These are phyloP conservation scores for Magnusiomyces ingens DNA, from an alignment of 1,139 yeast genomes.

Conservation along the genomic window DNA sequence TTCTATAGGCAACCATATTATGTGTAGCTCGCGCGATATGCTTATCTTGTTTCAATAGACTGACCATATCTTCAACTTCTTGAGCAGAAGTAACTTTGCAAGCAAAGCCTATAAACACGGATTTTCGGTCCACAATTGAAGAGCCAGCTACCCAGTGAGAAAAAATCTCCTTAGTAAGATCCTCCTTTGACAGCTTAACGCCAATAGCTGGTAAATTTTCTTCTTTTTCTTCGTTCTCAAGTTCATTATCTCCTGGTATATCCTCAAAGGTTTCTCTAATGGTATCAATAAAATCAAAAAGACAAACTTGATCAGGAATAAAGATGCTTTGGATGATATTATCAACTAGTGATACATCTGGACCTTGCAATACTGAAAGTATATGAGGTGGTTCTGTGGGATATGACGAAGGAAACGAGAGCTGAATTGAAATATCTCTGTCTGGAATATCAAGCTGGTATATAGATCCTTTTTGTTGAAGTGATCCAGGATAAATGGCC, in stretches of 20 bases:
- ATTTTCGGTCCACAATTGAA: conserved; percentile 73
- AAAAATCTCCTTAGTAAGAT: conserved; percentile 38
- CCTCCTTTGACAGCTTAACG: conserved; percentile 23
- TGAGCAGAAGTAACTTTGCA: conserved; percentile 47
- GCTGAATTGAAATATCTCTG: conserved; percentile 48
- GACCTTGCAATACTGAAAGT: conserved; percentile 37
- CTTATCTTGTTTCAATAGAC: conserved; percentile 51
- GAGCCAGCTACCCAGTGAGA: conserved; percentile 73
- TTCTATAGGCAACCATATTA: conserved; percentile 83
- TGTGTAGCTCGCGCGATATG: conserved; percentile 66
- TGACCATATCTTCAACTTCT: conserved; percentile 54
- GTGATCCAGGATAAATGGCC: conserved; percentile 74
- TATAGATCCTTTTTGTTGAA: conserved; percentile 38
- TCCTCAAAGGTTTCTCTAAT: conserved; percentile 38
- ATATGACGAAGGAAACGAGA: conserved; percentile 63
- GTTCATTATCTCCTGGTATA: conserved; percentile 20
- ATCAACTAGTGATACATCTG: conserved; percentile 36
- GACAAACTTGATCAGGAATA: conserved; percentile 58
- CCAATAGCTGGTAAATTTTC: conserved; percentile 13
- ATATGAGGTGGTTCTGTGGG: conserved; percentile 55
- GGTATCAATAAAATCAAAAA: conserved; percentile 72
- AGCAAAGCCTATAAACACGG: conserved; percentile 79
- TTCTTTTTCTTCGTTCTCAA: conserved; percentile 13
- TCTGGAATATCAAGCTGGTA: conserved; percentile 60
- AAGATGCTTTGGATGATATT: conserved; percentile 47